A percentile compares a stretch with the other conserved stretches of the same genome.
Conservation (phyloP, 345 rosid genomes). For the Excoecaria agallocha region DNA sequence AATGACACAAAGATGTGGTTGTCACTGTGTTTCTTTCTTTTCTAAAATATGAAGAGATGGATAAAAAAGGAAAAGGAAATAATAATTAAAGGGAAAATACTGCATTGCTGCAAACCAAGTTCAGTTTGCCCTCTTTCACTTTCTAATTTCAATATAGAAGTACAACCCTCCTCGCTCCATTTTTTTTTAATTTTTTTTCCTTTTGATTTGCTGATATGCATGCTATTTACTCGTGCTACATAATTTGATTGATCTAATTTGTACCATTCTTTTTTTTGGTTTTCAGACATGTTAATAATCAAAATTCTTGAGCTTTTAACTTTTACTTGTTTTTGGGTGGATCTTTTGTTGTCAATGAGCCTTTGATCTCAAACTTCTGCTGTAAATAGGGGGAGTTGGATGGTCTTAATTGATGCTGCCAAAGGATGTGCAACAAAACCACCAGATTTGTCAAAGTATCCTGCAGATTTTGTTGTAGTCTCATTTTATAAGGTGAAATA, state of each 20-base stretch:
- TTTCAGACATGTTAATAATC: background rate
- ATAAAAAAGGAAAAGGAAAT: background rate
- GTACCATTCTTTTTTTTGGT: background rate
- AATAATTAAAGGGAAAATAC: background rate
- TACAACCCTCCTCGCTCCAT: too few relatives aligned
- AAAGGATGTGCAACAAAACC: conserved; percentile 84
- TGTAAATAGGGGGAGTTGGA: conserved; percentile 60
- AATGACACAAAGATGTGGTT: background rate
- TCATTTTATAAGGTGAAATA: conserved; percentile 71
- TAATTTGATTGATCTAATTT: background rate
- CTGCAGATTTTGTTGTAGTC: conserved; percentile 86
- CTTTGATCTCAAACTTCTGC: conserved; percentile 4
- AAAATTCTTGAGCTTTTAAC: background rate
- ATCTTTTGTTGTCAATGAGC: background rate
- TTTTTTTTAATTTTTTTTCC: too few relatives aligned
- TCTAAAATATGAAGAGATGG: background rate
- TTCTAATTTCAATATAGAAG: background rate
- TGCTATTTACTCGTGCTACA: background rate
- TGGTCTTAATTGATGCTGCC: conserved; percentile 84
- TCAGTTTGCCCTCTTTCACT: too few relatives aligned
- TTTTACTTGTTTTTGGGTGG: background rate
- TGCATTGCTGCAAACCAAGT: background rate
- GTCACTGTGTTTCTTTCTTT: background rate
- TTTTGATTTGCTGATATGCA: background rate
- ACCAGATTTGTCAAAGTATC: conserved; percentile 71